Conservation (phyloP, 2,329 filamentous ascomycete species). For the Verticillium isaacii region DNA sequence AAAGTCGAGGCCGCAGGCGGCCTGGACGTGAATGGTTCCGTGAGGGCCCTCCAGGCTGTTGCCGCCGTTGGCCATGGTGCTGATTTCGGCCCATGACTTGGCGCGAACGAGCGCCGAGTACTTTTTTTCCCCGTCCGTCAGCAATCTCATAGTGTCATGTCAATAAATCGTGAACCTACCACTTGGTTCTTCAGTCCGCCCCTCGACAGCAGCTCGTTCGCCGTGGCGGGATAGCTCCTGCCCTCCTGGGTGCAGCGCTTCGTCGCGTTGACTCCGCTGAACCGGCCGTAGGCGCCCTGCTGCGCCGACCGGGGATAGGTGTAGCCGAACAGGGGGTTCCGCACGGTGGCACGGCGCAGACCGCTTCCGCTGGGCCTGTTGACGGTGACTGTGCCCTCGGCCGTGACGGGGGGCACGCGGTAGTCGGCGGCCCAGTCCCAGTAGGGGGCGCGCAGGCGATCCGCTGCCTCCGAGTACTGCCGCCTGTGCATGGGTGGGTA, state of each 20-base stretch:
- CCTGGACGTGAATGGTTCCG: conserved; percentile 33
- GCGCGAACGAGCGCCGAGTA: conserved; percentile 36
- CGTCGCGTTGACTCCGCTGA: conserved; percentile 8
- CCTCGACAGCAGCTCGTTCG: conserved; percentile 27
- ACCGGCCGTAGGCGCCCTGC: conserved; percentile 30
- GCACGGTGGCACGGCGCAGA: conserved; percentile 26
- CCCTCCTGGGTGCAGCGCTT: conserved; percentile 8
- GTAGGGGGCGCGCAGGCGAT: conserved; percentile 42
- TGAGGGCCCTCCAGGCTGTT: conserved; percentile 40
- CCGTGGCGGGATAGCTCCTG: conserved; percentile 30
- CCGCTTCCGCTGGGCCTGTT: conserved; percentile 31
- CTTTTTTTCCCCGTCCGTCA: conserved; percentile 16
- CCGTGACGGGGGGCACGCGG: conserved; percentile 36
- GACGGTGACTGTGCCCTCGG: conserved; percentile 28
- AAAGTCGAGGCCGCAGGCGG: conserved; percentile 31
- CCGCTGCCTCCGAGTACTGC: conserved; percentile 38
- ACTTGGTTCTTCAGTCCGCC: conserved; percentile 33
- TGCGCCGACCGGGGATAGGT: conserved; percentile 37
- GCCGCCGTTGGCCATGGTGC: conserved; percentile 28
- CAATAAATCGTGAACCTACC: conserved; percentile 23
- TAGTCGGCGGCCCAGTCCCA: conserved; percentile 49
- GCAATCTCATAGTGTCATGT: background rate
- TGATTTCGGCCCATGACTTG: conserved; percentile 32
- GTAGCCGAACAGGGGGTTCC: conserved; percentile 50
- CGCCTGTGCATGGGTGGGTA: conserved; percentile 5